These are phyloP conservation scores for Lichtheimia corymbifera DNA, from an alignment of 371 early-diverging fungal genomes.

Conservation along the genomic window DNA sequence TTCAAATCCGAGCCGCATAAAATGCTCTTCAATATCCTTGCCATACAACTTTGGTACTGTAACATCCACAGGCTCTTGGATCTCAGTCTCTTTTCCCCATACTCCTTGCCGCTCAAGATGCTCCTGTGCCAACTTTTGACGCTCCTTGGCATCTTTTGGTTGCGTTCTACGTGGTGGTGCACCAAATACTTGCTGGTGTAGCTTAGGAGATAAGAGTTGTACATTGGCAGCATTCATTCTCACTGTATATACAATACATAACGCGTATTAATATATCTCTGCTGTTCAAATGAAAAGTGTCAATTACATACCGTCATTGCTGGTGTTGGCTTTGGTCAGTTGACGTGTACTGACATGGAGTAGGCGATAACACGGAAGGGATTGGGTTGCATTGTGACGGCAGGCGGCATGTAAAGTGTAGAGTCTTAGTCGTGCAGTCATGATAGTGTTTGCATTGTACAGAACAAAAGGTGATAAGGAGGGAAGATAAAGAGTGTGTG, in stretches of 20 bases:
- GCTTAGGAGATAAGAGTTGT: slow-evolving; percentile 50
- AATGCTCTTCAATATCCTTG: slow-evolving; percentile 78
- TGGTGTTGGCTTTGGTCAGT: background rate
- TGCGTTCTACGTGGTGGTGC: slow-evolving; percentile 14
- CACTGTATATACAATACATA: slow-evolving; percentile 14
- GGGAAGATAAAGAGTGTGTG: too few species aligned
- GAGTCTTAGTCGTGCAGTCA: slow-evolving; percentile 2
- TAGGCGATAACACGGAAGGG: background rate
- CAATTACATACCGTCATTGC: background rate
- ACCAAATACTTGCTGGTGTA: slow-evolving; percentile 50
- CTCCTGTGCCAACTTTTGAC: slow-evolving; percentile 42
- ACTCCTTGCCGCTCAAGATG: slow-evolving; percentile 69
- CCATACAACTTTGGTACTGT: slow-evolving; percentile 59
- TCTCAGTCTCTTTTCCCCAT: slow-evolving; percentile 61
- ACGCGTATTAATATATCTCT: background rate
- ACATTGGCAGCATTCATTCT: slow-evolving; percentile 52
- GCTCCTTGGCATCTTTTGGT: slow-evolving; percentile 9
- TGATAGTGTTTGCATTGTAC: background rate
- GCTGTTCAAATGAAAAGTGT: background rate
- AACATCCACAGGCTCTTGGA: slow-evolving; percentile 44
- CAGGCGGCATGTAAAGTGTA: background rate
- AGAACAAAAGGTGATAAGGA: too few species aligned
- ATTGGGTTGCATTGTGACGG: background rate
- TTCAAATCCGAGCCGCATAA: slow-evolving; percentile 71
- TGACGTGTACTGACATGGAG: background rate